Evolutionary conservation across 148 eudicot genomes (phyloP), one percentile per base, ranked within the genome.

Genomic region (Chenopodium suecicum): DNA sequence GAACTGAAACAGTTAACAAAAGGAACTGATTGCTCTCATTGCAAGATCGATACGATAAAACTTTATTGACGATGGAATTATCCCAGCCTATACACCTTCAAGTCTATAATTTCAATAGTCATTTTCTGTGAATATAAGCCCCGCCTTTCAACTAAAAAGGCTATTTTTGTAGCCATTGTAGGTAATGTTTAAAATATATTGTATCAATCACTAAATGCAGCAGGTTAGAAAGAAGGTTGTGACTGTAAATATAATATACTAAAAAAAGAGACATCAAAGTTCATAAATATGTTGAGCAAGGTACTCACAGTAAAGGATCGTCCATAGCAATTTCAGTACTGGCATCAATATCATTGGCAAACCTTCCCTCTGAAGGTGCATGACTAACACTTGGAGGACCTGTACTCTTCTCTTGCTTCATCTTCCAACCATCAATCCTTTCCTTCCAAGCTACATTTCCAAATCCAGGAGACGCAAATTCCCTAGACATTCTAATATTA

Each of bases 371-470:
- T 72, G 90, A 88, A 88, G 90, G 90, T 71, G 90, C 84, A 54
- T 83, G 90, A 73, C 90, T 88, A 54, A 88, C 64, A 72, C 90
- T 88, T 75, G 88, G 88, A 71, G 88, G 80, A 74, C 86, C 88
- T 17, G 82, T 83, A 65, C 82, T 88, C 73, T 85, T 88, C 67
- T 85, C 88, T 70, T 88, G 88, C 67, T 83, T 88, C 85, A 88
- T 81, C 74, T 85, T 85, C 90, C 90, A 88, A 48, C 90, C 87
- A 83, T 88, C 88, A 74, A 88, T 78, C 67, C 88, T 83, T 76
- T 88, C 90, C 83, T 88, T 88, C 90, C 90, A 88, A 29, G 90
- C 88, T 64, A 88, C 82, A 81, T 88, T 88, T 74, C 90, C 90
- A 72, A 88, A 68, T 63, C 88, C 90, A 75, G 90, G 88, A 7